Evolutionary conservation across 371 early-diverging fungal species (phyloP).

Genomic region (Coemansia sp.): DNA sequence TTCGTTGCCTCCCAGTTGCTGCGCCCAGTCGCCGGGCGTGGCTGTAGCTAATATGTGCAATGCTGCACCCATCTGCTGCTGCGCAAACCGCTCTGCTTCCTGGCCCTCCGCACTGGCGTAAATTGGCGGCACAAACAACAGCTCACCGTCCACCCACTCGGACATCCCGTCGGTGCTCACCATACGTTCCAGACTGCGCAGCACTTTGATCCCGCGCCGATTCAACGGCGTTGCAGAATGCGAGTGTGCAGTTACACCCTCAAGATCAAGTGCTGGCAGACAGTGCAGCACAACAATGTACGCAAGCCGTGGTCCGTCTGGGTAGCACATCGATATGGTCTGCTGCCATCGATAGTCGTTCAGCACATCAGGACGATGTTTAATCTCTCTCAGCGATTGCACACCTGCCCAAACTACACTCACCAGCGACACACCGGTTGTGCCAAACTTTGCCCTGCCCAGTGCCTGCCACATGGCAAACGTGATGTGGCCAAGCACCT

Average conservation of each 20-base stretch:
- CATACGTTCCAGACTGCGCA: conserved; percentile 17
- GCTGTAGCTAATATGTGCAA: conserved; percentile 7
- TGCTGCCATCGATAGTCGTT: conserved; percentile 19
- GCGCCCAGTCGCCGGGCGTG: not conserved
- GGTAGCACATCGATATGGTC: conserved; percentile 29
- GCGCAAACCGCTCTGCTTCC: conserved; percentile 8
- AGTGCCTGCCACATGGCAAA: conserved; percentile 22
- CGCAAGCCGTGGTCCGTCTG: conserved; percentile 21
- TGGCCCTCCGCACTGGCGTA: conserved; percentile 12
- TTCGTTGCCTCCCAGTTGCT: conserved; percentile 10
- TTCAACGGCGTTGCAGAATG: conserved; percentile 1
- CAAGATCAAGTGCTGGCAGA: no score
- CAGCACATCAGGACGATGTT: not conserved
- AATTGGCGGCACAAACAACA: conserved; percentile 35
- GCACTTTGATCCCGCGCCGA: conserved; percentile 16
- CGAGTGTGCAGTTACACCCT: no score
- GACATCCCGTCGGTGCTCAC: conserved; percentile 8
- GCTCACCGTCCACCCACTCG: conserved; percentile 8
- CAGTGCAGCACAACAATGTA: conserved; percentile 15
- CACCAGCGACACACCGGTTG: conserved; percentile 3
- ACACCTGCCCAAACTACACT: conserved; percentile 25
- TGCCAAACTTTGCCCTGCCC: conserved; percentile 5
- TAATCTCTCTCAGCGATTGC: conserved; percentile 2
- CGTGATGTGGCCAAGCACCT: not conserved
- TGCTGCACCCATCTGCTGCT: conserved; percentile 12